Evolutionary conservation across 2,329 filamentous ascomycete genomes (phyloP).

Genomic region (Allantophomopsis lycopodina): DNA sequence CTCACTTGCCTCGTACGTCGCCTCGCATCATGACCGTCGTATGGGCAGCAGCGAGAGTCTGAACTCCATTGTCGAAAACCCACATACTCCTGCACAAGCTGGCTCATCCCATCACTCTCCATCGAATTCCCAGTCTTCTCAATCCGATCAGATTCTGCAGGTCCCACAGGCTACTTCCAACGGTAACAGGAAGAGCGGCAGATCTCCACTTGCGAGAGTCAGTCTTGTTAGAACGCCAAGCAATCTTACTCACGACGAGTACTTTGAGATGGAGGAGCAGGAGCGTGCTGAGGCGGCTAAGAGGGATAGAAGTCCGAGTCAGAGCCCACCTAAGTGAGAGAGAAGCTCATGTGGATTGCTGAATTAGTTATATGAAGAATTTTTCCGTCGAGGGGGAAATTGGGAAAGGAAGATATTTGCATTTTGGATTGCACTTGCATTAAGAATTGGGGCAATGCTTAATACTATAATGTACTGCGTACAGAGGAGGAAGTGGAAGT

Average conservation of each 20-base stretch:
- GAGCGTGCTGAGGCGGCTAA: neutral
- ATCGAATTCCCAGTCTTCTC: too few species aligned
- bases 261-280: constrained; percentile 11
- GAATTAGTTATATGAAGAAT: too few species aligned
- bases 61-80: constrained; percentile 1
- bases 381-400: too few species aligned
- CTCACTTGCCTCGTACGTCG: constrained; percentile 13
- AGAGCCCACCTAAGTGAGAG: too few species aligned
- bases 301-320: neutral
- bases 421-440: too few species aligned
- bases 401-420: too few species aligned
- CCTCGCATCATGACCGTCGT: constrained; percentile 7
- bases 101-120: too few species aligned
- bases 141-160: neutral
- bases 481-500: too few species aligned
- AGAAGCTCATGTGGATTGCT: too few species aligned
- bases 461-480: too few species aligned
- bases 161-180: neutral
- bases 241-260: constrained; percentile 7
- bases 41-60: constrained; percentile 4
- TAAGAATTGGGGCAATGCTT: too few species aligned
- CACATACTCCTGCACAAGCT: neutral
- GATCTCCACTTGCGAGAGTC: constrained; percentile 20
- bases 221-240: constrained; percentile 18
- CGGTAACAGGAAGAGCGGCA: constrained; percentile 11